phyloP scores from a whole-genome alignment of 2,329 filamentous ascomycete genomes.

The Neurospora crassa region DNA sequence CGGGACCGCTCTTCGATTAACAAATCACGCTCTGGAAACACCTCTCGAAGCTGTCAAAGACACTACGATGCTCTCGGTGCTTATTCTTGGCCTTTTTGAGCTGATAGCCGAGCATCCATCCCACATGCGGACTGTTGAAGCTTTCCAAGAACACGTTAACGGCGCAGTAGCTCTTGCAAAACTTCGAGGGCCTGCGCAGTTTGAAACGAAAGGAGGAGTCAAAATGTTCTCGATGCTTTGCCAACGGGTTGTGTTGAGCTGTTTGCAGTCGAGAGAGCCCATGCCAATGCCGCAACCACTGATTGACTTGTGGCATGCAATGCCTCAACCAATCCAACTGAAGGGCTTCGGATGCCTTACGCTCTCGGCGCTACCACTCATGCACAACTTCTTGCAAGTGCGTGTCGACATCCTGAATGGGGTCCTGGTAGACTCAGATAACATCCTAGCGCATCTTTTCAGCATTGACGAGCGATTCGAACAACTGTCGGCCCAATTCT shows the following conservation, averaged over 20 bases:
- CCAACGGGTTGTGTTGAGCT: slow-evolving; percentile 41
- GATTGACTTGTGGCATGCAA: slow-evolving; percentile 34
- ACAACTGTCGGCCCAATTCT: slow-evolving; percentile 28
- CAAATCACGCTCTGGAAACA: slow-evolving; percentile 38
- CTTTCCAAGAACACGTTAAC: slow-evolving; percentile 44
- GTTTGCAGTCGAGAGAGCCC: slow-evolving; percentile 33
- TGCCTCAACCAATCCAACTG: slow-evolving; percentile 19
- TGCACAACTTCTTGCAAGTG: slow-evolving; percentile 35
- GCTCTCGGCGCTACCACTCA: slow-evolving; percentile 17
- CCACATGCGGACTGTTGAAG: slow-evolving; percentile 36
- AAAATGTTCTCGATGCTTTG: slow-evolving; percentile 46
- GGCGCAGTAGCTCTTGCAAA: slow-evolving; percentile 41
- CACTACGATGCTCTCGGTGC: slow-evolving; percentile 42
- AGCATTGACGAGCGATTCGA: slow-evolving; percentile 35
- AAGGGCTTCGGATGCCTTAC: not conserved
- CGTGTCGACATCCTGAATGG: slow-evolving; percentile 36
- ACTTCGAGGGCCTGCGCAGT: slow-evolving; percentile 38
- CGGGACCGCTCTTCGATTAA: slow-evolving; percentile 39
- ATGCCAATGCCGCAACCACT: slow-evolving; percentile 38
- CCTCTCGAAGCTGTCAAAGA: slow-evolving; percentile 34
- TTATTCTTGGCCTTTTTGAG: slow-evolving; percentile 46
- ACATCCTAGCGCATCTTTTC: slow-evolving; percentile 29
- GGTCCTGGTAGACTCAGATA: slow-evolving; percentile 27
- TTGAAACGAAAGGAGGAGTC: slow-evolving; percentile 34
- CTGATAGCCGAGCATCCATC: slow-evolving; percentile 38